These are phyloP conservation scores for Aspergillus heteromorphus DNA, from an alignment of 495 filamentous ascomycete species.

Conservation along the genomic window DNA sequence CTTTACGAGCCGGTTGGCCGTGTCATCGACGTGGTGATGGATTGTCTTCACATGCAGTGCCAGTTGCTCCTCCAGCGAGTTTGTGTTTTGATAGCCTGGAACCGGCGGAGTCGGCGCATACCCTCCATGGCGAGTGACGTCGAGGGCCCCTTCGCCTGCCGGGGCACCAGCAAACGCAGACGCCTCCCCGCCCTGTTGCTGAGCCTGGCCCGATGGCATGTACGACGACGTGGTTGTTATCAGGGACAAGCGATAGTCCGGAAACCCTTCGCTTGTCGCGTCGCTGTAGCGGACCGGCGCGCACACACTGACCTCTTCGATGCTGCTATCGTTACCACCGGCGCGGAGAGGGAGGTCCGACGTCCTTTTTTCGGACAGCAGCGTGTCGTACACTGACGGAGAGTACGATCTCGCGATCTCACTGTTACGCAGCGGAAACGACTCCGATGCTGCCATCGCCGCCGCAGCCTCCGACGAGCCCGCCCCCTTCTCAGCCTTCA, in stretches of 20 bases:
- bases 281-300: not conserved
- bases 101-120: conserved; percentile 22
- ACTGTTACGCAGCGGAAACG: not conserved
- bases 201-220: too few relatives aligned
- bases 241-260: not conserved
- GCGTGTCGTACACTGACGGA: conserved; percentile 9
- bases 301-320: not conserved
- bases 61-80: conserved; percentile 21
- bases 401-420: conserved; percentile 2
- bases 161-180: too few relatives aligned
- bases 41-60: conserved; percentile 12
- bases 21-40: conserved; percentile 17
- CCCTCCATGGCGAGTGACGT: conserved; percentile 17
- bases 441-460: too few relatives aligned
- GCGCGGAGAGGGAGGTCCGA: not conserved
- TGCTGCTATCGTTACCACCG: not conserved
- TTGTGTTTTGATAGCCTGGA: conserved; percentile 21
- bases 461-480: not conserved
- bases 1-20: conserved; percentile 6
- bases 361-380: not conserved
- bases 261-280: not conserved
- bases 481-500: conserved; percentile 7
- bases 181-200: too few relatives aligned
- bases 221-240: not conserved
- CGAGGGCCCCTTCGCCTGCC: not conserved